Evolutionary conservation across 108 stramenopile species (phyloP), one percentile per base, ranked within the genome.

Genomic region (Phaeodactylum tricornutum): DNA sequence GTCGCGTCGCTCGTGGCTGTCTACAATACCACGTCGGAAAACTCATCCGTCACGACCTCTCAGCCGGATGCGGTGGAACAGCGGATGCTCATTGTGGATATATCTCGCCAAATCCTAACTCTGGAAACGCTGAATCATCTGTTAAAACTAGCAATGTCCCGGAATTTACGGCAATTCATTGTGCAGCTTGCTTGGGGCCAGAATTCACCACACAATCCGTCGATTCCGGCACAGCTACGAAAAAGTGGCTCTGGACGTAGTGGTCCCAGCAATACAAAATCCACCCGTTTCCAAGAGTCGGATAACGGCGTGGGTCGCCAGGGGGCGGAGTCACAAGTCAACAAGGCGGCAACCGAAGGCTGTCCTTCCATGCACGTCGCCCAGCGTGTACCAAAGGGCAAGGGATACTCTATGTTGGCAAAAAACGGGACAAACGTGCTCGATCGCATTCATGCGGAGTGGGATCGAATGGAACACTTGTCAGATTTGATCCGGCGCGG

Each of bases 91-190:
- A 43, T 80, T 43, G 62, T 74, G 11, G 89, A 91, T 47, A 57
- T 81, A 25, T 91, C 89, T 8, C 53, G 89, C 11, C 83, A 91
- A 50, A 71, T 77, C 52, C 81, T 86, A 80, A 91, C 82, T 4
- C 30, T 68, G 21, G 82, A 91, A 25, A 86, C 84, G 0, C 23
- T 84, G 19, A 75, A 79, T 57, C 81, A 90, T 57, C 40, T 90
- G 11, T 31, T 90, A 16, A 63, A 72, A 19, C 49, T 84, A 17
- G 68, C 74, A 9, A 34, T 51, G 1, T 51, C 88, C 3, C 34
- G 63, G 14, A 42, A 59, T 16, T 11, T 81, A 6, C 45, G 36
- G 32, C 56, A 78, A n/a, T 69, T 62, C 31, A 84, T 86, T 40
- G 61, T 44, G 3, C 73, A 57, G 23, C 51, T 90, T 38, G 74